Base-by-base conservation (phyloP, 768 basidiomycete genomes). In the Dictyophora rubrovolvata region DNA sequence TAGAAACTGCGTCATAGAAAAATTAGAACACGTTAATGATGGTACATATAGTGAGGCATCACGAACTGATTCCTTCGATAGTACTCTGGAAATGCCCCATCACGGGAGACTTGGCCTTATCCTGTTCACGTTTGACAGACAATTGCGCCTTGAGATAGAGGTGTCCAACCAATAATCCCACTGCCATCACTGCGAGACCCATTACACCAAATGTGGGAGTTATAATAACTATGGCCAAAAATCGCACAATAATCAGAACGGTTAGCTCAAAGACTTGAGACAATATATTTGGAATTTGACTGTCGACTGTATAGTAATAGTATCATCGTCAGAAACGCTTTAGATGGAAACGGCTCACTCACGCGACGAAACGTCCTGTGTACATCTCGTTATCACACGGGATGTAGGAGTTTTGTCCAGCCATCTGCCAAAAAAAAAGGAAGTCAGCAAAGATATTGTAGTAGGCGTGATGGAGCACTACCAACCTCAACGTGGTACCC, bases 401-500 rank as follows among this genome's bases (percentile, higher is more conserved):
- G 66, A 62, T n/a, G 60, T 55, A 1, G 66, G 66, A 5, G 60
- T 61, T 5, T 53, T 61, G 50, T 68, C 67, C 36, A 66, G 56
- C 64, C 64, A 67, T 20, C 56, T 59, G 16, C n/a, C n/a, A n/a
- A n/a, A n/a, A n/a, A n/a, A n/a, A n/a, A n/a, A 20, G 11, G 22
- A 53, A n/a, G 12, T 28, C 5, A 11, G 14, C 16, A 37, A 3
- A 55, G 35, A 16, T 14, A 6, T 16, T 14, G 4, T 16, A 4
- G 20, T 51, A 51, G 2, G 18, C 9, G 2, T 22, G 20, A 22
- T 18, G 12, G 20, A 18, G 12, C 50, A 51, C 4, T 16, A 51
- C 18, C 3, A 22, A 61, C 61, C 65, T 56, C 23, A 86, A 67
- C 1, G 86, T 86, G 4, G 83, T 79, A 5, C 81, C 76, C 14